A percentile compares a stretch with the other conserved stretches of the same genome.
Evolutionary conservation across 2,329 filamentous ascomycete genomes (phyloP).

Genomic region (Nigrospora osmanthi): DNA sequence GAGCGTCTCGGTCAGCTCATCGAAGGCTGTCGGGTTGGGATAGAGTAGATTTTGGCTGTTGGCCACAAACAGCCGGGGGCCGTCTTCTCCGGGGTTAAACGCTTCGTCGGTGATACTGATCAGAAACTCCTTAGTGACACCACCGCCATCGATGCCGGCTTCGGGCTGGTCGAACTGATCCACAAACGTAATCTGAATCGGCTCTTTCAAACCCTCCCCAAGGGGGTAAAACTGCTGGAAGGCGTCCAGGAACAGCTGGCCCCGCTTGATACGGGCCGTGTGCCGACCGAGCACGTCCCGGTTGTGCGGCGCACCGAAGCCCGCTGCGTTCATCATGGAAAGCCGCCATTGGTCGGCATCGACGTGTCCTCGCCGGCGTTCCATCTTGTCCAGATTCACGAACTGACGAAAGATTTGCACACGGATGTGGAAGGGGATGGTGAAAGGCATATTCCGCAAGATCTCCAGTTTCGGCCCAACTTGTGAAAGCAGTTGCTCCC

Average conservation of each 20-base stretch:
- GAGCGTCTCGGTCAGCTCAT: slow-evolving; percentile 57
- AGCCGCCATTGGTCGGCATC: slow-evolving; percentile 72
- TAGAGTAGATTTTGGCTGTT: slow-evolving; percentile 84
- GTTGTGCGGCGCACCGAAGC: slow-evolving; percentile 6
- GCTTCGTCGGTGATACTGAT: slow-evolving; percentile 82
- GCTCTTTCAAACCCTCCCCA: slow-evolving; percentile 80
- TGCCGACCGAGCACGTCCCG: slow-evolving; percentile 48
- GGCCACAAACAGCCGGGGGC: slow-evolving; percentile 64
- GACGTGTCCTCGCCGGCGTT: slow-evolving; percentile 58
- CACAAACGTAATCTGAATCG: slow-evolving; percentile 93
- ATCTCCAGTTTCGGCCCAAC: slow-evolving; percentile 85
- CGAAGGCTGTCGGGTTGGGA: slow-evolving; percentile 73
- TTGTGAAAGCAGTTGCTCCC: slow-evolving; percentile 65
- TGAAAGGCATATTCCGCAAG: slow-evolving; percentile 91
- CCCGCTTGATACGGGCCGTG: slow-evolving; percentile 71
- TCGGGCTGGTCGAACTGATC: slow-evolving; percentile 82
- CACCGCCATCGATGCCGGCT: slow-evolving; percentile 92
- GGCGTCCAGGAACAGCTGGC: slow-evolving; percentile 78
- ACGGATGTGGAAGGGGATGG: slow-evolving; percentile 84
- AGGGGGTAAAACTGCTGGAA: slow-evolving; percentile 75
- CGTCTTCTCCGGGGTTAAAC: slow-evolving; percentile 45
- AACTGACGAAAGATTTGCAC: slow-evolving; percentile 93
- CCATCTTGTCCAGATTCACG: slow-evolving; percentile 72
- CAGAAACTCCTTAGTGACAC: slow-evolving; percentile 95
- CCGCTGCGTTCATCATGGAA: slow-evolving; percentile 38